phyloP scores from a whole-genome alignment of 2,329 filamentous ascomycete genomes.

The Fusarium chaquense region DNA sequence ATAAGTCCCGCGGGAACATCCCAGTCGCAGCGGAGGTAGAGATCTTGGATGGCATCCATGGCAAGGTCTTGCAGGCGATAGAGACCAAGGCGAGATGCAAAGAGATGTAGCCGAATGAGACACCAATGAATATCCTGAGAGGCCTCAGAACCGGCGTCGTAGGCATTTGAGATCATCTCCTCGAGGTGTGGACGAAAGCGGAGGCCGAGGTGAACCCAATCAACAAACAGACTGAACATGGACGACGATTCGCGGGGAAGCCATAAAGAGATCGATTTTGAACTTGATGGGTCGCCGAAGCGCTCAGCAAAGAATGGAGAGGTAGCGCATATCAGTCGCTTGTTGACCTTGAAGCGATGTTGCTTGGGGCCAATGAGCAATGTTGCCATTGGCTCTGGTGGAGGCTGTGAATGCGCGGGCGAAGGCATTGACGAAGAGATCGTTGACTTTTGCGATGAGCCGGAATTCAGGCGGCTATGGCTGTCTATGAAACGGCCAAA shows the following conservation, averaged over 20 bases:
- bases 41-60: constrained; percentile 70
- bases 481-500: constrained; percentile 42
- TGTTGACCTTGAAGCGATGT: constrained; percentile 58
- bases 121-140: constrained; percentile 65
- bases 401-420: constrained; percentile 40
- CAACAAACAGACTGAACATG: constrained; percentile 66
- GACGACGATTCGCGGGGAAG: constrained; percentile 61
- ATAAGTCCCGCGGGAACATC: constrained; percentile 66
- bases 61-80: constrained; percentile 65
- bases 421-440: constrained; percentile 36
- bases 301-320: constrained; percentile 63
- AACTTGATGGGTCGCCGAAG: constrained; percentile 53
- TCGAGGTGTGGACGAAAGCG: constrained; percentile 60
- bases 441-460: constrained; percentile 41
- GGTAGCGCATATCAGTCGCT: constrained; percentile 59
- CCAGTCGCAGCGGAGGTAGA: constrained; percentile 70
- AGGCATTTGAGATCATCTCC: constrained; percentile 52
- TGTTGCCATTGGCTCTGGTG: constrained; percentile 48
- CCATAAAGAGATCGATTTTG: constrained; percentile 53
- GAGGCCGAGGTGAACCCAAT: constrained; percentile 63
- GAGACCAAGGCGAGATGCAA: constrained; percentile 65
- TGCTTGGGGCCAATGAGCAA: constrained; percentile 59
- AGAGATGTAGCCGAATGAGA: constrained; percentile 68
- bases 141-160: constrained; percentile 46
- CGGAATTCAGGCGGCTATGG: constrained; percentile 23